Evolutionary conservation across 164 flowering plant genomes (phyloP).

Genomic region (Vitis amurensis): DNA sequence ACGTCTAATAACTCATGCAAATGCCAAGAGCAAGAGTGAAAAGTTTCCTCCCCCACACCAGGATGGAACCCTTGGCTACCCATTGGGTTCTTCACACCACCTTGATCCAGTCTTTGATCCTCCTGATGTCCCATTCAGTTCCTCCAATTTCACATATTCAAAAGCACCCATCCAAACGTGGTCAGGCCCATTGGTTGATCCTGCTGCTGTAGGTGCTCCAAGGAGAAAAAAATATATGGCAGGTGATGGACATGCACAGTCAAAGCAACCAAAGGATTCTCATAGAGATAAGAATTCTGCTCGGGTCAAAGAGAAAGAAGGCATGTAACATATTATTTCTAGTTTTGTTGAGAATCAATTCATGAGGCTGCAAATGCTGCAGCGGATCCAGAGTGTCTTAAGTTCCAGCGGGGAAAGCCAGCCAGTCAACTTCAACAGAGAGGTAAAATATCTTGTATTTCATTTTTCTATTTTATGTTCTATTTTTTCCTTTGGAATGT

Average conservation of each 20-base stretch:
- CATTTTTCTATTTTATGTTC: slow-evolving; percentile 13
- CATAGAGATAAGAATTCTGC: slow-evolving; percentile 31
- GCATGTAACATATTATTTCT: slow-evolving; percentile 15
- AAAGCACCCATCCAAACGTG: slow-evolving; percentile 78
- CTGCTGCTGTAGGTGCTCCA: slow-evolving; percentile 42
- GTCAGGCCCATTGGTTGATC: slow-evolving; percentile 83
- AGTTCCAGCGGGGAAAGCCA: slow-evolving; percentile 15
- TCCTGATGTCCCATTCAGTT: slow-evolving; percentile 72
- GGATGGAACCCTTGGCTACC: slow-evolving; percentile 87
- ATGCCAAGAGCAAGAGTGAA: slow-evolving; percentile 97
- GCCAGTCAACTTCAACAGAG: slow-evolving; percentile 15
- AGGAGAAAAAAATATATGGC: slow-evolving; percentile 49
- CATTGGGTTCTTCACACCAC: slow-evolving; percentile 65
- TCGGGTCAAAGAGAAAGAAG: slow-evolving; percentile 30
- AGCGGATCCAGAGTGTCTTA: slow-evolving; percentile 7
- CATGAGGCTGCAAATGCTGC: slow-evolving; percentile 15
- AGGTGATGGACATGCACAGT: slow-evolving; percentile 25
- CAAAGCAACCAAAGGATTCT: slow-evolving; percentile 26
- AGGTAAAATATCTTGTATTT: slow-evolving; percentile 25
- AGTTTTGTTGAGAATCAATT: slow-evolving; percentile 5
- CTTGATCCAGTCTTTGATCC: slow-evolving; percentile 72
- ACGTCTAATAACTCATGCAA: slow-evolving; percentile 83
- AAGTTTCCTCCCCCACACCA: slow-evolving; percentile 98
- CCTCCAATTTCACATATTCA: slow-evolving; percentile 61
- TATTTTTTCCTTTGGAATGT: slow-evolving; percentile 11